Evolutionary conservation across 202 grass and related monocot species (phyloP), one percentile per base, ranked within the genome.

Genomic region (Schoenoplectus triqueter): DNA sequence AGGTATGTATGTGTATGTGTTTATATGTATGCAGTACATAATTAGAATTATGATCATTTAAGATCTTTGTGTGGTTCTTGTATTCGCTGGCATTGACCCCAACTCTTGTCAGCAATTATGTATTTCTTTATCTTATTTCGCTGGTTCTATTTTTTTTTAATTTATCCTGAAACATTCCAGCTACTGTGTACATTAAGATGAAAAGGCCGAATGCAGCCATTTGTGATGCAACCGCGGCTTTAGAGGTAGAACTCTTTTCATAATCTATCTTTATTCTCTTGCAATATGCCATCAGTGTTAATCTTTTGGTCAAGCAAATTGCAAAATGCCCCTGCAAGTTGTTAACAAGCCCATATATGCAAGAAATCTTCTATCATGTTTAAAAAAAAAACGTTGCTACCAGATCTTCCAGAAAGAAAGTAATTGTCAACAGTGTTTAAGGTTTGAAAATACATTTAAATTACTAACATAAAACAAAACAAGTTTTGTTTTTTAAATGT

Each of bases 191-290:
- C 64, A 98, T 98, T 45, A 95, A 98, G 86, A 95, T 98, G 93
- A 98, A 92, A 85, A 98, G 95, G 88, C 92, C 95, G n/a, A 75
- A 85, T 88, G 95, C 95, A 87, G 95, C 95, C 84, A 93, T 95
- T 80, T 87, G 95, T 84, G 95, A 98, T 86, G 95, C 95, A 78
- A 98, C 81, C 83, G 91, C 89, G 45, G 95, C 95, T 84, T 71
- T 98, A 56, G 88, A 98, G 92, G 95, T 97, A 82, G 76, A 86
- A 7, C 13, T 11, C 46, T n/a, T 45, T 13, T 31, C 14, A 4
- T 61, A 60, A 61, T 61, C 39, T 79, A 45, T 80, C 20, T 71
- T 54, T 10, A 68, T 50, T 7, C 64, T 17, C 10, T 86, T 70
- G 83, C 17, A 10, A 15, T 71, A 66, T 73, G 50, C 19, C 22